A percentile compares a stretch with the other conserved stretches of the same genome.
Conservation (phyloP, 176 grass and related monocot species). For the Cenchrus fungigraminus region DNA sequence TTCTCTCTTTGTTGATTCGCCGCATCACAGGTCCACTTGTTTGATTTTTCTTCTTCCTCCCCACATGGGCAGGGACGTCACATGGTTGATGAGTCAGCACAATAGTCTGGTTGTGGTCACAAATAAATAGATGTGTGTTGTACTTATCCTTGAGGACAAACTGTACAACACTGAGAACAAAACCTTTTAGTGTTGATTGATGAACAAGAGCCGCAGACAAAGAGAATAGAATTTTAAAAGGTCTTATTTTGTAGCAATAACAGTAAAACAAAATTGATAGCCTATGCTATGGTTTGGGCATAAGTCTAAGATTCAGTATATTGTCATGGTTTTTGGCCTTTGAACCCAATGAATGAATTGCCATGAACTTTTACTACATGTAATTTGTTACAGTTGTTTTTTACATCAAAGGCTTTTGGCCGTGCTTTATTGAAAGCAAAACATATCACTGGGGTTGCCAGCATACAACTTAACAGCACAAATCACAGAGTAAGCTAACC, state of each 20-base stretch:
- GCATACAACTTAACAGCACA: not conserved
- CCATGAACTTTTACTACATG: not conserved
- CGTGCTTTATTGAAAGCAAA: not conserved
- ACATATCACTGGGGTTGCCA: not conserved
- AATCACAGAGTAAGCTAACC: not conserved
- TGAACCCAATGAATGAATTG: not conserved
- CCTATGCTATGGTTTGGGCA: not conserved
- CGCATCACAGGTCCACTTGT: conserved; percentile 41
- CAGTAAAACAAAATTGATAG: not conserved
- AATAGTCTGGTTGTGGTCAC: conserved; percentile 35
- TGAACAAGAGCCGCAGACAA: not conserved
- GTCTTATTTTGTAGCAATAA: not conserved
- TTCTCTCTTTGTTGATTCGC: conserved; percentile 38
- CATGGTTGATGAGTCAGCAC: conserved; percentile 41
- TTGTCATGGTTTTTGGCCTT: not conserved
- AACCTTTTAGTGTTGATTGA: not conserved
- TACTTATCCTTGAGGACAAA: conserved; percentile 16
- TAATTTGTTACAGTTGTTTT: not conserved
- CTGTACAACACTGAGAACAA: not conserved
- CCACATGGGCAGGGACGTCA: conserved; percentile 22
- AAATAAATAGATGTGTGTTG: conserved; percentile 19
- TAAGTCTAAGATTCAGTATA: not conserved
- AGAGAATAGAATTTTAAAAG: not conserved
- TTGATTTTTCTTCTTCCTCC: conserved; percentile 31
- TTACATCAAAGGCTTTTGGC: not conserved